These are phyloP conservation scores for Neofusicoccum sp. DNA, from an alignment of 2,329 filamentous ascomycete species.

Conservation along the genomic window DNA sequence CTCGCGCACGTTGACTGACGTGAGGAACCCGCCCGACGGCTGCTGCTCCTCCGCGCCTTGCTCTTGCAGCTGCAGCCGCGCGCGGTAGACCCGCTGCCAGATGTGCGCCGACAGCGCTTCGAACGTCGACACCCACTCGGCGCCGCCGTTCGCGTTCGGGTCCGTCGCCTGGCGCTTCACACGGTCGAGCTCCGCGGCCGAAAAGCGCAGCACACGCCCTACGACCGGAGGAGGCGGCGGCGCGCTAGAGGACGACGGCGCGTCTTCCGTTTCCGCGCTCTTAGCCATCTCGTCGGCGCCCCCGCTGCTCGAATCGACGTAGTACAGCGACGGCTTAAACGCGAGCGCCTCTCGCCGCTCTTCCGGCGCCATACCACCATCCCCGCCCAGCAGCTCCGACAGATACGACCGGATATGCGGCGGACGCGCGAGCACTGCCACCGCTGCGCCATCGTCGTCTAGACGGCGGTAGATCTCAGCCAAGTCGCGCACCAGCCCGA, in stretches of 20 bases:
- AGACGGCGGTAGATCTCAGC: not conserved
- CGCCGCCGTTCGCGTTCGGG: not conserved
- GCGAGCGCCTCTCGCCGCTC: not conserved
- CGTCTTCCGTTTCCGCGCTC: too few relatives aligned
- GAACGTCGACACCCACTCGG: constrained; percentile 10
- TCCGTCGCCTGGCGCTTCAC: not conserved
- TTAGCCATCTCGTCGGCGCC: not conserved
- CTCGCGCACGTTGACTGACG: not conserved
- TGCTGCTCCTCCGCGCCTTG: not conserved
- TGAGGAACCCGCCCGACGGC: not conserved
- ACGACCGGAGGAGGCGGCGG: not conserved
- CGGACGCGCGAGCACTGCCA: not conserved
- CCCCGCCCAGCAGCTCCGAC: not conserved
- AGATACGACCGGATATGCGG: not conserved
- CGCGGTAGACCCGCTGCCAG: not conserved
- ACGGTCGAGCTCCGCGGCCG: not conserved
- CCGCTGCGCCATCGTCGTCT: not conserved
- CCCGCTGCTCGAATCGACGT: not conserved
- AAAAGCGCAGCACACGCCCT: not conserved
- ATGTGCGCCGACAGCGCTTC: constrained; percentile 1
- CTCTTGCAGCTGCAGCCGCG: not conserved
- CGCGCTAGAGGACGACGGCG: not conserved
- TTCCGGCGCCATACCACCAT: not conserved
- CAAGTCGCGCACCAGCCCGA: constrained; percentile 2
- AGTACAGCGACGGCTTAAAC: not conserved